phyloP scores from a whole-genome alignment of 78 protist species.

The Cavenderia fasciculata region DNA sequence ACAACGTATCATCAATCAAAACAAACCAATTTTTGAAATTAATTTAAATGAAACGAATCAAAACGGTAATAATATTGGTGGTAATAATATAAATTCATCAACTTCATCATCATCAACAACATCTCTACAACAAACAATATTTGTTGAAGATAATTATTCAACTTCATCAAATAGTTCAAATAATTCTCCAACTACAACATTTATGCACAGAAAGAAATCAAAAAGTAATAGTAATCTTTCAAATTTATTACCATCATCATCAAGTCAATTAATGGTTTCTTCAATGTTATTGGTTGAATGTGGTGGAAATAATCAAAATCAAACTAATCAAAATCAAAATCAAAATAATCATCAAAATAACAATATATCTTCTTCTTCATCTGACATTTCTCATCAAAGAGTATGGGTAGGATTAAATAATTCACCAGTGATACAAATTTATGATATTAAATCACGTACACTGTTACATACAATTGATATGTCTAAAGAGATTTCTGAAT shows the following conservation, averaged over 20 bases:
- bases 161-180: neutral
- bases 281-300: too few relatives aligned
- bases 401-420: slow-evolving; percentile 51
- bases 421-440: neutral
- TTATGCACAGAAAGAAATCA: too few relatives aligned
- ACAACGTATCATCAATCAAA: slow-evolving; percentile 40
- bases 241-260: neutral
- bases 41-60: neutral
- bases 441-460: neutral
- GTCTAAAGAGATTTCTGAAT: neutral
- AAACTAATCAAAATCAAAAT: neutral
- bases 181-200: neutral
- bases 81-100: neutral
- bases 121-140: neutral
- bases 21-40: slow-evolving; percentile 32
- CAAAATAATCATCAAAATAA: neutral
- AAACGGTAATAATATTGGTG: too few relatives aligned
- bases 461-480: neutral
- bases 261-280: too few relatives aligned
- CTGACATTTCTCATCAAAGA: neutral
- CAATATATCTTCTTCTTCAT: neutral
- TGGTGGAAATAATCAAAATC: too few relatives aligned
- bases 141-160: neutral
- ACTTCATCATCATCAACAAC: too few relatives aligned
- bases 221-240: neutral